Evolutionary conservation across 371 early-diverging fungal species (phyloP).

Genomic region (Mortierella sp.): DNA sequence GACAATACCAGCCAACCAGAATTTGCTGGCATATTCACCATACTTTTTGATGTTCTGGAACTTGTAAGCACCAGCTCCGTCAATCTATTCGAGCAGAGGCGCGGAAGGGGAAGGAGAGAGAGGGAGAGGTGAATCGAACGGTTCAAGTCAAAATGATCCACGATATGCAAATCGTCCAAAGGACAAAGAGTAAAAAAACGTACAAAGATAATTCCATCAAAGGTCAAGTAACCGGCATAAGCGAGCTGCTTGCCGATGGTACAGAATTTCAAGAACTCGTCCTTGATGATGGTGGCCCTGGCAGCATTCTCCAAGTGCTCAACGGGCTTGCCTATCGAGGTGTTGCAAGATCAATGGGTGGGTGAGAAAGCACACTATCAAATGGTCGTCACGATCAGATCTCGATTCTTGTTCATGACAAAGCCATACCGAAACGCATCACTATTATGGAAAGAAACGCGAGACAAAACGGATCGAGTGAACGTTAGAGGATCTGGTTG

Average conservation of each 20-base stretch:
- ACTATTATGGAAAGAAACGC: conserved; percentile 24
- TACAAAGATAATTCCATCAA: conserved; percentile 69
- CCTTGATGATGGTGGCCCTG: conserved; percentile 59
- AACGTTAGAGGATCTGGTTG: background rate
- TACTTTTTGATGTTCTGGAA: conserved; percentile 63
- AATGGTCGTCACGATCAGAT: background rate
- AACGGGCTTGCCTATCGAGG: conserved; percentile 59
- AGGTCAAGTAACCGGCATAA: conserved; percentile 64
- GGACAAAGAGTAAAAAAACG: no score
- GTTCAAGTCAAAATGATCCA: no score
- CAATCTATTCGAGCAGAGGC: conserved; percentile 47
- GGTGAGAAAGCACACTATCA: no score
- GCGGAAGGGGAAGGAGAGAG: conserved; percentile 1
- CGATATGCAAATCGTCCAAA: no score
- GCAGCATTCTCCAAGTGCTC: conserved; percentile 66
- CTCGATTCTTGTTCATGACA: background rate
- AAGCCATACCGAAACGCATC: conserved; percentile 55
- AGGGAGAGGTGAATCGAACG: background rate
- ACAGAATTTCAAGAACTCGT: conserved; percentile 59
- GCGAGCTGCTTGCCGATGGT: conserved; percentile 61
- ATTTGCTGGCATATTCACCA: conserved; percentile 59
- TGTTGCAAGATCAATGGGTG: conserved; percentile 5
- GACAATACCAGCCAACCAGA: conserved; percentile 73
- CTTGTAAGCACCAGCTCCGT: conserved; percentile 64
- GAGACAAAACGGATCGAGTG: background rate